Evolutionary conservation across 495 filamentous ascomycete species (phyloP), one percentile per base, ranked within the genome.

Genomic region (Hyaloscypha bicolor): DNA sequence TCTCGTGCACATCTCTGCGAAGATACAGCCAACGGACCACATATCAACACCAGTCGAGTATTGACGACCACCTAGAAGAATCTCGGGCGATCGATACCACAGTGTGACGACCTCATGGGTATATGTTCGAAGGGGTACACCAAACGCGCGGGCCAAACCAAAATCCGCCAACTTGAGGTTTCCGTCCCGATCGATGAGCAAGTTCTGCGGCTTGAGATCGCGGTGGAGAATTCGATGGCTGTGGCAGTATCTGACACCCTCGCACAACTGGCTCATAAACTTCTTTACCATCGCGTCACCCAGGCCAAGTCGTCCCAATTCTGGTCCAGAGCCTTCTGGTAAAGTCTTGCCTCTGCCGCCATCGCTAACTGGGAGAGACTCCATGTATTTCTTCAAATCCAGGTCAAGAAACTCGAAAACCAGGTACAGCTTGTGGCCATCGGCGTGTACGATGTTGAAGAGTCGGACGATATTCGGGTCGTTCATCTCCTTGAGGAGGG

Each of bases 31-130:
- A 60, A 94, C 88, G 35, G 93, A 97, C 95, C 95, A 99, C 96
- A 99, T 98, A 77, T 99, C 95, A 52, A 99, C 94, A 68, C 96
- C 95, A 55, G 95, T 98, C 29, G 92, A 96, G 81, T 99, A 99
- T 77, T 98, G 95, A 57, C 94, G 91, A 63, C 96, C 95, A 73
- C 95, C 95, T 16, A 99, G 90, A 25, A 99, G 87, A 75, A 99
- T 97, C 78, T 99, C 95, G 0, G 95, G 95, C n/a, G 94, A 86
- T 60, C 96, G 92, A 76, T 98, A 98, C 95, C 95, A 99, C 62
- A 99, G 86, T 0, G 95, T 99, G 62, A 99, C 95, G 64, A 99
- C 95, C 85, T 98, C 96, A 78, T 99, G 95, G 62, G 95, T 99
- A 76, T 98, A 98, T 37, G 96, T 99, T 70, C 96, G 85, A 71